Conservation (phyloP, 805 yeast genomes). For the Candida khao-thaluensis region DNA sequence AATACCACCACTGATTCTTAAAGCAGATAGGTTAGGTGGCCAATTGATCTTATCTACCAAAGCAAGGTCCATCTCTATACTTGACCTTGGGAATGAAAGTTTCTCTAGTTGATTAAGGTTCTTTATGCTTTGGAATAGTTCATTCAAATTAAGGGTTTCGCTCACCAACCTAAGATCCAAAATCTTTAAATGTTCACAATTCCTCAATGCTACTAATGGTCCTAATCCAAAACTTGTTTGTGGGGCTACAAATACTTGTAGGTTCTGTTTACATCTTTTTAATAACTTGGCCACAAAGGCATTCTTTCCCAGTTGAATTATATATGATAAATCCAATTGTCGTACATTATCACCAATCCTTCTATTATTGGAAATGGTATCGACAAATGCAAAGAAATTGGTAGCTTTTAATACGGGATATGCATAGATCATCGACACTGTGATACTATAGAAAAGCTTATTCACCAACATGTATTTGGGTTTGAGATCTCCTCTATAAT, state of each 20-base stretch:
- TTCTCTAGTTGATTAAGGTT: slow-evolving; percentile 63
- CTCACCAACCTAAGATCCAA: slow-evolving; percentile 84
- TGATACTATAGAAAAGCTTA: slow-evolving; percentile 56
- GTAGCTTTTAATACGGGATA: slow-evolving; percentile 61
- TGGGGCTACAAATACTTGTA: slow-evolving; percentile 80
- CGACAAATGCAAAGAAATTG: slow-evolving; percentile 74
- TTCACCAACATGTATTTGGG: slow-evolving; percentile 59
- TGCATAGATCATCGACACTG: slow-evolving; percentile 64
- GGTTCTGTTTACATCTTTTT: slow-evolving; percentile 66
- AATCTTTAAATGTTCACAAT: slow-evolving; percentile 61
- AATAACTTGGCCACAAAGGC: slow-evolving; percentile 82
- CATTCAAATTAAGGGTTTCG: slow-evolving; percentile 82
- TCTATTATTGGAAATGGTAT: slow-evolving; percentile 53
- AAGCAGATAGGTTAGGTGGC: slow-evolving; percentile 74
- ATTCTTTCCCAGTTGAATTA: slow-evolving; percentile 88
- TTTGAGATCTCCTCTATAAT: slow-evolving; percentile 29
- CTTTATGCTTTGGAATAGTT: slow-evolving; percentile 72
- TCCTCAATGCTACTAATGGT: slow-evolving; percentile 76
- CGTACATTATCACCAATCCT: slow-evolving; percentile 58
- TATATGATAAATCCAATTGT: slow-evolving; percentile 69
- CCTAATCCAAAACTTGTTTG: slow-evolving; percentile 93
- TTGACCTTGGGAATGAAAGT: slow-evolving; percentile 84
- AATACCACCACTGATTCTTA: slow-evolving; percentile 86
- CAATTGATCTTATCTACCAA: slow-evolving; percentile 51
- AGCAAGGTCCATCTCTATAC: slow-evolving; percentile 61